Conservation (phyloP, 305 asterid species). For the Fraxinus paxiana region DNA sequence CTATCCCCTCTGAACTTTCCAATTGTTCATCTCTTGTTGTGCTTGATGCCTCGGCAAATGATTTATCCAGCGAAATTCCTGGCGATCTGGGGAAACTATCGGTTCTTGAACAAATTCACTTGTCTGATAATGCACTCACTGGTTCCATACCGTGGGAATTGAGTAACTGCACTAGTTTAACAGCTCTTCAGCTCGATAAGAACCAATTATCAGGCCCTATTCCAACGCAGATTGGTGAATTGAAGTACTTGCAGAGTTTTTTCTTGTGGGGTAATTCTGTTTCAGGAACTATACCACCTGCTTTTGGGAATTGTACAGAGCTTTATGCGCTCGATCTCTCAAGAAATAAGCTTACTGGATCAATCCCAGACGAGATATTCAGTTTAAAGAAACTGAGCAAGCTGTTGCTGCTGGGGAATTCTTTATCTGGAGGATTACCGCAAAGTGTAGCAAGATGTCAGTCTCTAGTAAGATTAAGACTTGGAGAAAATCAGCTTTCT, state of each 20-base stretch:
- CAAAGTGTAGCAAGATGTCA: conserved; percentile 62
- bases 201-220: conserved; percentile 71
- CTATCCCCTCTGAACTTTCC: conserved; percentile 56
- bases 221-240: conserved; percentile 56
- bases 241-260: conserved; percentile 71
- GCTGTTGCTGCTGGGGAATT: conserved; percentile 68
- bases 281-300: conserved; percentile 72
- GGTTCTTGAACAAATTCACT: conserved; percentile 74
- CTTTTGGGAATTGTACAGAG: conserved; percentile 74
- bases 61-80: conserved; percentile 69
- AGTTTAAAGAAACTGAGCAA: conserved; percentile 70
- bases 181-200: conserved; percentile 76
- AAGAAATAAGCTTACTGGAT: conserved; percentile 67
- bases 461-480: conserved; percentile 77
- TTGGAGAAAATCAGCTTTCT: conserved; percentile 84
- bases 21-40: conserved; percentile 68
- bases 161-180: conserved; percentile 70
- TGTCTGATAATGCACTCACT: conserved; percentile 65
- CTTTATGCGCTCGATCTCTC: conserved; percentile 85
- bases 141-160: conserved; percentile 59
- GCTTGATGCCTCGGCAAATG: conserved; percentile 72
- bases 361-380: conserved; percentile 79
- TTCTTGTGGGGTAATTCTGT: conserved; percentile 80
- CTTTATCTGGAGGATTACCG: conserved; percentile 60
- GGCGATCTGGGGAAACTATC: conserved; percentile 55